A percentile compares a stretch with the other conserved stretches of the same genome.
These are phyloP conservation scores for Arthroderma sp. DNA, from an alignment of 2,329 filamentous ascomycete genomes.

Conservation along the genomic window DNA sequence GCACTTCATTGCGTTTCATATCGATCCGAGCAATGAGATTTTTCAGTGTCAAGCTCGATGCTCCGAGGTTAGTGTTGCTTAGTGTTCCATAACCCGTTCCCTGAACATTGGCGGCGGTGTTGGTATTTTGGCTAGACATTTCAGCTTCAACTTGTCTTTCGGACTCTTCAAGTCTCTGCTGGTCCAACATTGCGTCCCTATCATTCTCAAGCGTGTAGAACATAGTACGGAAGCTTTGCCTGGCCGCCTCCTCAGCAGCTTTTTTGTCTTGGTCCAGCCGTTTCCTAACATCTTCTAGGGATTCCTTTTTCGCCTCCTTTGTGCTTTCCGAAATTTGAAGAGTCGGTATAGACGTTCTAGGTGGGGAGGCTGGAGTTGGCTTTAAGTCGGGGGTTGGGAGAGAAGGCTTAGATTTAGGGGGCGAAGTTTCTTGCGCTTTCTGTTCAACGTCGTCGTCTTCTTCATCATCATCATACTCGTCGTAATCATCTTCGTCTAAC, in stretches of 20 bases:
- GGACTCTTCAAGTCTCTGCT: slow-evolving; percentile 90
- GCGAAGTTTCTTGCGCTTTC: slow-evolving; percentile 26
- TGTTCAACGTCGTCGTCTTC: slow-evolving; percentile 42
- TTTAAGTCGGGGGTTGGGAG: slow-evolving; percentile 44
- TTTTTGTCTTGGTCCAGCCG: slow-evolving; percentile 85
- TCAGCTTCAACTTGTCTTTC: slow-evolving; percentile 94
- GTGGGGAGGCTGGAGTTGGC: slow-evolving; percentile 52
- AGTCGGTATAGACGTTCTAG: slow-evolving; percentile 52
- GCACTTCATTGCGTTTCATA: slow-evolving; percentile 76
- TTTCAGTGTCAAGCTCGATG: slow-evolving; percentile 89
- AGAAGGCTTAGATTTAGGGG: slow-evolving; percentile 39
- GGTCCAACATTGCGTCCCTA: slow-evolving; percentile 89
- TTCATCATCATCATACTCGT: slow-evolving; percentile 50
- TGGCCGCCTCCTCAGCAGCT: slow-evolving; percentile 77
- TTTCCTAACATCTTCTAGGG: slow-evolving; percentile 79
- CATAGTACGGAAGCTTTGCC: slow-evolving; percentile 79
- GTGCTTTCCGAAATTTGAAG: slow-evolving; percentile 49
- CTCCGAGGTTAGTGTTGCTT: slow-evolving; percentile 86
- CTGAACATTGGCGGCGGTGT: slow-evolving; percentile 37
- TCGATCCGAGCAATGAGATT: slow-evolving; percentile 95
- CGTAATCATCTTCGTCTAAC: slow-evolving; percentile 65
- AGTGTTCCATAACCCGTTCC: slow-evolving; percentile 70
- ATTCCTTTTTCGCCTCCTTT: slow-evolving; percentile 45
- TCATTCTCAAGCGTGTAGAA: slow-evolving; percentile 96
- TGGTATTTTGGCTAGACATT: slow-evolving; percentile 53